Conservation (phyloP, 169 alveolate genomes). For the Plasmodium adleri region DNA sequence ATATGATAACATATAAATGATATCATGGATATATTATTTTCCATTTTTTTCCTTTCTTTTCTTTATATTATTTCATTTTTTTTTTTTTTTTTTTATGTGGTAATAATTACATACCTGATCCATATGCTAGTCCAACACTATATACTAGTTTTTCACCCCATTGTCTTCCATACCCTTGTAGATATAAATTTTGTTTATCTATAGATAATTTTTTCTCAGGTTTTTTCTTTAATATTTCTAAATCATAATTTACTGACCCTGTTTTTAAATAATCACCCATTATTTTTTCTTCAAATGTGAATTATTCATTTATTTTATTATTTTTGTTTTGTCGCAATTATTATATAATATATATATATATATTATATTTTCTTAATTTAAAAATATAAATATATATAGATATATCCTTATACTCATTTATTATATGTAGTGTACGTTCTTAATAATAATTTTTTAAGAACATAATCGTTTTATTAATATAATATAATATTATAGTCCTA, state of each 20-base stretch:
- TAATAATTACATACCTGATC: constrained; percentile 83
- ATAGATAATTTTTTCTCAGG: constrained; percentile 75
- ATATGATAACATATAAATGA: too few relatives aligned
- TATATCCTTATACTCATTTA: too few relatives aligned
- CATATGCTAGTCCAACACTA: constrained; percentile 90
- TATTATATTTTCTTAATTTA: too few relatives aligned
- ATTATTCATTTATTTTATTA: constrained; percentile 37
- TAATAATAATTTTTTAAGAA: too few relatives aligned
- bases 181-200: constrained; percentile 82
- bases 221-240: constrained; percentile 82
- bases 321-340: neutral
- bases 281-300: constrained; percentile 14
- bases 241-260: constrained; percentile 80
- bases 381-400: too few relatives aligned
- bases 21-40: neutral
- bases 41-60: neutral
- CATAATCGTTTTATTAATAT: too few relatives aligned
- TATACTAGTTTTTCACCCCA: constrained; percentile 91
- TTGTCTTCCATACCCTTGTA: constrained; percentile 88
- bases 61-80: neutral
- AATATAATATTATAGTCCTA: too few relatives aligned
- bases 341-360: too few relatives aligned
- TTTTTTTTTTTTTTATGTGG: neutral
- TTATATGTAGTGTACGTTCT: too few relatives aligned
- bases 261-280: constrained; percentile 85